Evolutionary conservation across 2,329 filamentous ascomycete species (phyloP).

Genomic region (Coniochaeta sp.): DNA sequence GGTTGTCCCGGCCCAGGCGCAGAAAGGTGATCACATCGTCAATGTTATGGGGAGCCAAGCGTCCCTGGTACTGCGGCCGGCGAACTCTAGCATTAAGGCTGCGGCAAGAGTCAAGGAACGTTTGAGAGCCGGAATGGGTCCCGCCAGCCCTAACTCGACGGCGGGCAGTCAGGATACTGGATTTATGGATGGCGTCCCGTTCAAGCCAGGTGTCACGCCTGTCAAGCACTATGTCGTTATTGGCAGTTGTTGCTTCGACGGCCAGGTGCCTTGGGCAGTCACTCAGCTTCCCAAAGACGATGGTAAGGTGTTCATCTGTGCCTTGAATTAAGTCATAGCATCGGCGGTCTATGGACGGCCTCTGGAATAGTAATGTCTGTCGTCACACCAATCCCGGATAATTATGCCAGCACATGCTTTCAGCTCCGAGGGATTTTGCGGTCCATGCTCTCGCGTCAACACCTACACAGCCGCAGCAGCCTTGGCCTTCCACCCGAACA

Average conservation of each 20-base stretch:
- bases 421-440: too few species aligned
- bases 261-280: neutral
- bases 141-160: too few species aligned
- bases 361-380: too few species aligned
- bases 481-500: slow-evolving; percentile 8
- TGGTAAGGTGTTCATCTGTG: neutral
- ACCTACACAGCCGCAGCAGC: neutral
- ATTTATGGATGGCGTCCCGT: neutral
- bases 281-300: neutral
- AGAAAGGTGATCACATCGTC: neutral
- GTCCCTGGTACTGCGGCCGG: neutral
- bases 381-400: too few species aligned
- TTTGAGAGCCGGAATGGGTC: neutral
- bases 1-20: neutral
- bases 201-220: neutral
- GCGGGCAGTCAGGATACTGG: too few species aligned
- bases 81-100: neutral
- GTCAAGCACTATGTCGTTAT: neutral
- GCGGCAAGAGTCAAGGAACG: neutral
- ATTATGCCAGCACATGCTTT: neutral
- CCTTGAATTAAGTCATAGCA: neutral
- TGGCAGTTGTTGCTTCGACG: neutral
- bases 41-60: neutral
- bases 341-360: neutral
- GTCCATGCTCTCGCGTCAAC: too few species aligned